These are phyloP conservation scores for Colletotrichum limetticola DNA, from an alignment of 2,329 filamentous ascomycete species.

Conservation along the genomic window DNA sequence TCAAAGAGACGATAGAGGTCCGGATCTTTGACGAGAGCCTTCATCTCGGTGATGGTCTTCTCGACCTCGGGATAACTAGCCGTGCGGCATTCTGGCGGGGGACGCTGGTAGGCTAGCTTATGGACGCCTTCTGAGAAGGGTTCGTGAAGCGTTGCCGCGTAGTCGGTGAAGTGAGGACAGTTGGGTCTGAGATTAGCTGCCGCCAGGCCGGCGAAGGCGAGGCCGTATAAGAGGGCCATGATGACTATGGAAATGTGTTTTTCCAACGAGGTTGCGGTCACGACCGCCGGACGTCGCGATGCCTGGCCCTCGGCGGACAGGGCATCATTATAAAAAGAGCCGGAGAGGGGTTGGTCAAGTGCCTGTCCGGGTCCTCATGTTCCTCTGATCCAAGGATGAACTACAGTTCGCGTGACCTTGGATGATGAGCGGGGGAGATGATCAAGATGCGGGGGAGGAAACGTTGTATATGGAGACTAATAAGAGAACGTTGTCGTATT, in stretches of 20 bases:
- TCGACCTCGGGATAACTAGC: constrained; percentile 84
- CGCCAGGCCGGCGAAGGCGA: constrained; percentile 23
- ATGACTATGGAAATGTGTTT: neutral
- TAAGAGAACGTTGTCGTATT: constrained; percentile 15
- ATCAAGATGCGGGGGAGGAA: constrained; percentile 23
- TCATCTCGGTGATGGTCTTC: constrained; percentile 77
- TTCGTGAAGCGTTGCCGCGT: constrained; percentile 58
- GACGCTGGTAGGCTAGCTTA: constrained; percentile 83
- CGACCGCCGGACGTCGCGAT: constrained; percentile 6
- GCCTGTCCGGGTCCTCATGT: constrained; percentile 2
- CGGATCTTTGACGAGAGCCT: constrained; percentile 76
- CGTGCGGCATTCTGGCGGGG: constrained; percentile 79
- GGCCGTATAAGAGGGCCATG: constrained; percentile 4
- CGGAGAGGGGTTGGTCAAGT: neutral
- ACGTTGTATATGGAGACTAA: constrained; percentile 14
- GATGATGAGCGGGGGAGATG: constrained; percentile 9
- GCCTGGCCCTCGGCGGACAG: constrained; percentile 4
- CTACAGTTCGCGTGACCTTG: constrained; percentile 17
- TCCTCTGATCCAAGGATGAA: constrained; percentile 8
- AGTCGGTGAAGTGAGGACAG: constrained; percentile 49
- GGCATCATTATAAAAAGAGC: constrained; percentile 12
- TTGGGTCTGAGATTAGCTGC: constrained; percentile 39
- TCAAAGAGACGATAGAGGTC: constrained; percentile 78
- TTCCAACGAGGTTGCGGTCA: constrained; percentile 3
- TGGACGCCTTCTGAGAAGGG: constrained; percentile 83